Conservation (phyloP, 352 stramenopile species). For the Elongisporangium undulatum region DNA sequence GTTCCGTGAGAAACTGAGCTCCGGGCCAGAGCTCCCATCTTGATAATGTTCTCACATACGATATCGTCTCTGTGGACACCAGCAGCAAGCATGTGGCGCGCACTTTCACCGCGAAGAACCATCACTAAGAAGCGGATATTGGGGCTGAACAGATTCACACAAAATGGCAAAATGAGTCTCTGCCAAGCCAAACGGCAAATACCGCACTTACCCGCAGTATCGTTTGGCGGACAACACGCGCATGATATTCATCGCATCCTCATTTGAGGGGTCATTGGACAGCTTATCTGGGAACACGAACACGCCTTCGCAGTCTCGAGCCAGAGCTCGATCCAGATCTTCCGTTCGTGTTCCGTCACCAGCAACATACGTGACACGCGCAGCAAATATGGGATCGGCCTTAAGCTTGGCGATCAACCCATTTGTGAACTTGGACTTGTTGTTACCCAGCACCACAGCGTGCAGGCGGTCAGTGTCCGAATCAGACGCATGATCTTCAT, state of each 20-base stretch:
- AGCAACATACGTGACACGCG: conserved; percentile 76
- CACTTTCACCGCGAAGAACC: conserved; percentile 69
- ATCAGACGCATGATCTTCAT: conserved; percentile 68
- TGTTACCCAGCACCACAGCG: conserved; percentile 66
- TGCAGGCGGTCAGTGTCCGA: conserved; percentile 44
- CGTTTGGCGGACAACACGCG: conserved; percentile 64
- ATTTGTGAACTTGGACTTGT: conserved; percentile 68
- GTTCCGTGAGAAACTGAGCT: conserved; percentile 68
- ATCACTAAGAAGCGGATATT: conserved; percentile 70
- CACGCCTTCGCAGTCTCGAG: conserved; percentile 52
- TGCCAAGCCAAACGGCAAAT: neutral
- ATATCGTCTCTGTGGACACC: conserved; percentile 76
- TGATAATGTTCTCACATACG: conserved; percentile 87
- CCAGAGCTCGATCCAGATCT: conserved; percentile 66
- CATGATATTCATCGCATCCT: conserved; percentile 87
- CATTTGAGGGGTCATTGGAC: conserved; percentile 54
- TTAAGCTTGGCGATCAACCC: conserved; percentile 67
- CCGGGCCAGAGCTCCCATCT: conserved; percentile 83
- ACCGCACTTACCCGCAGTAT: conserved; percentile 51
- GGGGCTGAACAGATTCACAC: conserved; percentile 22
- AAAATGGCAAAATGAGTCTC: conserved; percentile 11
- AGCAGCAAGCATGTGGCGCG: conserved; percentile 73
- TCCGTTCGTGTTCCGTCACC: conserved; percentile 62
- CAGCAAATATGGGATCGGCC: conserved; percentile 74
- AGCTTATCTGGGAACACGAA: conserved; percentile 87